Conservation (phyloP, 2,329 filamentous ascomycete species). For the Aspergillus spinulosporus region DNA sequence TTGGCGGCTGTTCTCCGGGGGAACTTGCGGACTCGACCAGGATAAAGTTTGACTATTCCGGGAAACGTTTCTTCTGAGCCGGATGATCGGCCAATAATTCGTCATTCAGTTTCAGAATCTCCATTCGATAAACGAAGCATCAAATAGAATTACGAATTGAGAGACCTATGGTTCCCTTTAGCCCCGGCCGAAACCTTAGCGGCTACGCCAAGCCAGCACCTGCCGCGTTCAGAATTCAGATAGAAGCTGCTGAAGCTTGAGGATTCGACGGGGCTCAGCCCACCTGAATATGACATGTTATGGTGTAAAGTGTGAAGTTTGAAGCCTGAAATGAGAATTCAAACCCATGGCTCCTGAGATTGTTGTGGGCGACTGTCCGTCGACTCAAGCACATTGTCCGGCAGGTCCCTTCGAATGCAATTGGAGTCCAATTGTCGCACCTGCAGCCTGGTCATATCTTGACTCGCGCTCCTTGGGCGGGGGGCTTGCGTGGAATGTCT, state of each 20-base stretch:
- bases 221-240: neutral
- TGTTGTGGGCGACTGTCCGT: too few relatives aligned
- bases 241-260: neutral
- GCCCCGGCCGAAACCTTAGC: neutral
- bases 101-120: neutral
- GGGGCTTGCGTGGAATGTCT: neutral
- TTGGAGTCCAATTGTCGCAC: neutral
- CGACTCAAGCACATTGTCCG: neutral
- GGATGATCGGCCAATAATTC: neutral
- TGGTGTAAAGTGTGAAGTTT: neutral
- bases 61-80: neutral
- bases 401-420: neutral
- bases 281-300: neutral
- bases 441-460: neutral
- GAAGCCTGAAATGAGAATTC: neutral
- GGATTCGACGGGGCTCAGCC: neutral
- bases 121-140: neutral
- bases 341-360: too few relatives aligned
- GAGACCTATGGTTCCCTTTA: neutral
- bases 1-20: constrained; percentile 3
- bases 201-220: neutral
- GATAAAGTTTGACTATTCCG: neutral
- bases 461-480: neutral
- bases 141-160: neutral
- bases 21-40: neutral